Percentiles rank a stretch among this genome's conserved stretches.
phyloP scores from a whole-genome alignment of 2,329 filamentous ascomycete species.

The Sclerotinia borealis region DNA sequence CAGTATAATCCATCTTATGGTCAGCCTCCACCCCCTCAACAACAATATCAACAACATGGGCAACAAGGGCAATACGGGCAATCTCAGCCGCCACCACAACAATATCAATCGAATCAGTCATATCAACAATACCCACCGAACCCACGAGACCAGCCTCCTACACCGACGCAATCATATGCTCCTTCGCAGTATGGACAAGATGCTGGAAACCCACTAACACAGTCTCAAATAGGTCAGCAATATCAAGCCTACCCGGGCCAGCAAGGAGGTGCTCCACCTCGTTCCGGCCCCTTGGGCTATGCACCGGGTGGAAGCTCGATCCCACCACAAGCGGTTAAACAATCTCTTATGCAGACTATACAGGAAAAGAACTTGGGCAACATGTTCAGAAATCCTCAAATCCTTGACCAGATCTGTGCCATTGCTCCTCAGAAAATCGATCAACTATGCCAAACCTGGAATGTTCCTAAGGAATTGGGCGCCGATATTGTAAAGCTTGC shows the following conservation, averaged over 20 bases:
- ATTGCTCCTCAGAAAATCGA: conserved; percentile 20
- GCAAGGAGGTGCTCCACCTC: conserved; percentile 15
- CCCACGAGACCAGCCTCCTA: background rate
- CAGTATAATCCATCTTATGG: background rate
- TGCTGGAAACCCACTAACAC: conserved; percentile 4
- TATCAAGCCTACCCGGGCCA: conserved; percentile 9
- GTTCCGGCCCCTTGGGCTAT: conserved; percentile 10
- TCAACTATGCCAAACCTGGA: conserved; percentile 27
- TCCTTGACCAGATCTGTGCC: conserved; percentile 13
- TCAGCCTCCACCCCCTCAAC: background rate
- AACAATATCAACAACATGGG: background rate
- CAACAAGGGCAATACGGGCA: conserved; percentile 4
- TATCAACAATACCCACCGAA: background rate
- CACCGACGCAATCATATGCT: background rate
- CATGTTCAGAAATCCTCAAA: conserved; percentile 11
- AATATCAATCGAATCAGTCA: background rate
- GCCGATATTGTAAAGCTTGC: conserved; percentile 33
- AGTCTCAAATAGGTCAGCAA: conserved; percentile 12
- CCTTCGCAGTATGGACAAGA: conserved; percentile 2
- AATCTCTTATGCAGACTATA: conserved; percentile 18
- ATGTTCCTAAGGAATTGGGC: conserved; percentile 29
- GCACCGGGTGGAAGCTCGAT: conserved; percentile 1
- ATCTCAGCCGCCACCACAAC: background rate
- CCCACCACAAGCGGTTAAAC: conserved; percentile 7
- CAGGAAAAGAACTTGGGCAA: conserved; percentile 14